Percentiles rank a stretch among this genome's conserved stretches.
Evolutionary conservation across 306 rosid genomes (phyloP).

Genomic region (Sindora glabra): DNA sequence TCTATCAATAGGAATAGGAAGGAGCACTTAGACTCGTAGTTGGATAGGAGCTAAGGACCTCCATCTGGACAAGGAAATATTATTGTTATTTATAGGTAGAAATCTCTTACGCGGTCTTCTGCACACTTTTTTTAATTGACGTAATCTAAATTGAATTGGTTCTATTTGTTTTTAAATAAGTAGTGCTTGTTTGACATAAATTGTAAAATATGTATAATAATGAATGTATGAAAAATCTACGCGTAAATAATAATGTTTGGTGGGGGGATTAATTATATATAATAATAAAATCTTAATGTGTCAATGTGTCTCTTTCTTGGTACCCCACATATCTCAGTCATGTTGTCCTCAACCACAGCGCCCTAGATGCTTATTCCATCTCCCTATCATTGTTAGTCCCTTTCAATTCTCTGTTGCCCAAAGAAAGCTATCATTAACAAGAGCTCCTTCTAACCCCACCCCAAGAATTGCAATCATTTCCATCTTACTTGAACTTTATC

Average conservation of each 20-base stretch:
- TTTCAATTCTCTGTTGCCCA: conserved; percentile 46
- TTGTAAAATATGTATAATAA: too few species aligned
- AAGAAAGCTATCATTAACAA: conserved; percentile 51
- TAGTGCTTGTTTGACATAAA: too few species aligned
- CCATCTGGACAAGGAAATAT: conserved; percentile 8
- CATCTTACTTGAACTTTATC: conserved; percentile 14
- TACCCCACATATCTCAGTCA: conserved; percentile 81
- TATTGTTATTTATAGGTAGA: too few species aligned
- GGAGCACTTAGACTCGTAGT: conserved; percentile 16
- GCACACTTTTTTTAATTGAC: too few species aligned
- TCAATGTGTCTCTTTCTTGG: conserved; percentile 41
- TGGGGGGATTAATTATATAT: too few species aligned
- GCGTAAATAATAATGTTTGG: too few species aligned
- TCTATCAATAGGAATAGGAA: background rate
- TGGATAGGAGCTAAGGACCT: conserved; percentile 12
- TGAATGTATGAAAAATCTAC: too few species aligned
- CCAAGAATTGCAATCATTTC: conserved; percentile 39
- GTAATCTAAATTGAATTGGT: too few species aligned
- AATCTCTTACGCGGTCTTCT: too few species aligned
- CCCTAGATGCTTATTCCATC: conserved; percentile 80
- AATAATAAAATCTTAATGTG: too few species aligned
- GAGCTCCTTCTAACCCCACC: conserved; percentile 31
- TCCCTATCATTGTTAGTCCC: conserved; percentile 69
- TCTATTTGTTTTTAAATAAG: too few species aligned
- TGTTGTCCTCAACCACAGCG: conserved; percentile 69